Base-by-base conservation (phyloP, 2,329 filamentous ascomycete species). In the Aureobasidium sp. region DNA sequence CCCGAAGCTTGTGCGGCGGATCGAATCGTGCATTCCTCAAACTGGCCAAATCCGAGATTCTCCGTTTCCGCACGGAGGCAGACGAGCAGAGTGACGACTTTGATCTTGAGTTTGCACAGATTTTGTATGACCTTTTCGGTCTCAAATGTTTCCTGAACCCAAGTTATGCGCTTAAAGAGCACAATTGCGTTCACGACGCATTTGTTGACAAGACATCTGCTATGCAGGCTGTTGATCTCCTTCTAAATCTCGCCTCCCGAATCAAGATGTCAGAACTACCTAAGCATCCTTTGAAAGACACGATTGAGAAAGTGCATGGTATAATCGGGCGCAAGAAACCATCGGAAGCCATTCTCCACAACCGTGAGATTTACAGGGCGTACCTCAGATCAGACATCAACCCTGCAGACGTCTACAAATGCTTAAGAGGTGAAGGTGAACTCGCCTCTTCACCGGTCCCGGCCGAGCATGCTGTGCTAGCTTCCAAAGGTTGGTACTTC, bases 291-390 rank as follows among this genome's bases (percentile, higher is more conserved):
- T 75, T 98, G 51, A 94, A 91, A 66, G 81, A 78, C 14, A 89
- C 90, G 0, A 93, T 98, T 55, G 93, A 98, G 55, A 90, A 90
- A 60, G 88, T 98, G 70, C 90, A 97, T 66, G 84, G 88, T 60
- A 85, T 88, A 4, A 85, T 97, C 51, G 89, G 88, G 1, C 70
- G 74, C 16, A 81, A 85, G 24, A 95, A 90, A 66, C 81, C 85
- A 11, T 86, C 85, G 1, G 81, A 88, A 4, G 83, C 90, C 57
- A 84, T 95, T 69, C 79, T 85, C n/a, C 85, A 93, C 66, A 98
- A 98, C 67, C 78, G 88, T 53, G 85, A 89, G 51, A 84, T 95
- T 58, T 84, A 93, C 53, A 86, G 83, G 3, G 80, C 87, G 24
- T 93, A 87, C 62, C 74, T 97, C 45, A 91, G 88, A 64, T 85